Conservation (phyloP, 2,329 filamentous ascomycete species). For the Aspergillus awamori region DNA sequence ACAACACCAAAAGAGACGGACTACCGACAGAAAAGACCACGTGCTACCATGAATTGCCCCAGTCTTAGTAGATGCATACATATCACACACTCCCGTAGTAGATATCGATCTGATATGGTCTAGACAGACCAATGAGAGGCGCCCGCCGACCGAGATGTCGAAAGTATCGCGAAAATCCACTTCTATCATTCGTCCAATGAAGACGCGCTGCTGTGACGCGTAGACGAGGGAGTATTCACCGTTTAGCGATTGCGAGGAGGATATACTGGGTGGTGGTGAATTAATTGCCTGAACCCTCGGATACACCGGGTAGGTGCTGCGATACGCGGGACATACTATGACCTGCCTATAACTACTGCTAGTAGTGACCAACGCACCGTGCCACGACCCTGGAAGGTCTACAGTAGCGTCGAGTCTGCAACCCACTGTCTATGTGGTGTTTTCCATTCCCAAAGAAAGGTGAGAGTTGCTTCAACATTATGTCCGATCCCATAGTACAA, state of each 20-base stretch:
- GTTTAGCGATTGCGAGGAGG: neutral
- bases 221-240: neutral
- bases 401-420: no score
- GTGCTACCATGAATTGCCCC: neutral
- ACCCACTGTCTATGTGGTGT: no score
- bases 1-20: neutral
- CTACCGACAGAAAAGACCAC: neutral
- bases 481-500: no score
- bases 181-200: neutral
- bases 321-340: no score
- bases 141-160: neutral
- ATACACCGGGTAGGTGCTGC: no score
- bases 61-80: neutral
- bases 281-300: no score
- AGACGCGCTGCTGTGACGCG: neutral
- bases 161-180: constrained; percentile 1
- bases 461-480: no score
- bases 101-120: neutral
- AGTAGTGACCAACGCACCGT: no score
- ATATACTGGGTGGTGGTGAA: neutral
- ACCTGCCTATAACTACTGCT: no score
- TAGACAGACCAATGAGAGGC: neutral
- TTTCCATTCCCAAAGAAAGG: no score
- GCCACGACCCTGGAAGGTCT: no score
- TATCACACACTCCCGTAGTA: neutral